These are phyloP conservation scores for Antitrichia curtipendula DNA, from an alignment of 225 moss, liverwort and hornwort species.

Conservation along the genomic window DNA sequence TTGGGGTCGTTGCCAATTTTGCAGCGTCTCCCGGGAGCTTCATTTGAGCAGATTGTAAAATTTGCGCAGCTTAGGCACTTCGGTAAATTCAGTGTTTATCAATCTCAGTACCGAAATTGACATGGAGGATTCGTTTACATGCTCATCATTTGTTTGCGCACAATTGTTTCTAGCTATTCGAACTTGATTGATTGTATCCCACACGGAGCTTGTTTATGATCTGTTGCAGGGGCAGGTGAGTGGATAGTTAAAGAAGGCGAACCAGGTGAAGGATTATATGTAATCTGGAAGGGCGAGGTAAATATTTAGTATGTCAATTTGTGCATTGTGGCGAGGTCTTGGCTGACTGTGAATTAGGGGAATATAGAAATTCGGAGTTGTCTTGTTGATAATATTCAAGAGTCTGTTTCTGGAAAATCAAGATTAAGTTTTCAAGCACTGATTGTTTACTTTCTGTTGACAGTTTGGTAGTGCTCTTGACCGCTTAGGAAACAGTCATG, in stretches of 20 bases:
- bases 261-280: slow-evolving; percentile 50
- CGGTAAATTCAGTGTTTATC: not conserved
- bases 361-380: not conserved
- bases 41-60: slow-evolving; percentile 6
- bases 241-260: slow-evolving; percentile 22
- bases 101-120: no score
- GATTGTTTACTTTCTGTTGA: not conserved
- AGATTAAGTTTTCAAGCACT: not conserved
- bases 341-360: not conserved
- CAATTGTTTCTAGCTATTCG: not conserved
- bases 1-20: slow-evolving; percentile 23
- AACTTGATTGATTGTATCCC: not conserved
- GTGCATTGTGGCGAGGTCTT: not conserved
- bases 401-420: not conserved
- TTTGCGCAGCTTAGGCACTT: slow-evolving; percentile 10
- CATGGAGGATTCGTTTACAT: not conserved
- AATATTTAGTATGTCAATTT: slow-evolving; percentile 10
- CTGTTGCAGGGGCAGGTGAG: slow-evolving; percentile 36
- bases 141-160: not conserved
- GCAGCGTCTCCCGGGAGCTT: slow-evolving; percentile 25
- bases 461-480: not conserved
- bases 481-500: not conserved
- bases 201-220: not conserved
- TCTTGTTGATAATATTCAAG: not conserved
- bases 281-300: slow-evolving; percentile 73